phyloP scores from a whole-genome alignment of 1,139 yeast species.

The Suzukiozyma palmioleophila region DNA sequence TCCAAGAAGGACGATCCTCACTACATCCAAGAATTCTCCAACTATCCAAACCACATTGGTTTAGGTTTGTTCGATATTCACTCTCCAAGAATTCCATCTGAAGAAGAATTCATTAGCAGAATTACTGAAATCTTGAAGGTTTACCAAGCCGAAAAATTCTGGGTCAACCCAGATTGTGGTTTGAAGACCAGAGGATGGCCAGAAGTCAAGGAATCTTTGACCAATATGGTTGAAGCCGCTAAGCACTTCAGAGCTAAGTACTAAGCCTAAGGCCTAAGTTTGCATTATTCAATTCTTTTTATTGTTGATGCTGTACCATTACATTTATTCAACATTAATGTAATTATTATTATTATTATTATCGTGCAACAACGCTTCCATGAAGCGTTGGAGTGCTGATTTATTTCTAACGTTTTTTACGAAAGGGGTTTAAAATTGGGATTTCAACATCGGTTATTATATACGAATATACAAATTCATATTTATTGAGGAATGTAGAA shows the following conservation, averaged over 20 bases:
- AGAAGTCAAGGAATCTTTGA: conserved; percentile 78
- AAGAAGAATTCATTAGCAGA: conserved; percentile 91
- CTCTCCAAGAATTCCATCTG: conserved; percentile 99
- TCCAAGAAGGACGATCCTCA: conserved; percentile 99
- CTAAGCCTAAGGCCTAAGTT: conserved; percentile 15
- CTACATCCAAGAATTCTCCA: conserved; percentile 94
- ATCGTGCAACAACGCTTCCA: background rate
- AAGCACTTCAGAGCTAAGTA: conserved; percentile 79
- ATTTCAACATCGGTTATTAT: conserved; percentile 47
- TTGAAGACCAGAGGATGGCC: conserved; percentile 97
- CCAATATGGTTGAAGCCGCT: conserved; percentile 99
- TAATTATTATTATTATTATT: conserved; percentile 23
- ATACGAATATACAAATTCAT: conserved; percentile 13
- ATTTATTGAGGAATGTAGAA: background rate
- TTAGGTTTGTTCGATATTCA: conserved; percentile 98
- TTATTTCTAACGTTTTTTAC: conserved; percentile 15
- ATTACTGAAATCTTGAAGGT: conserved; percentile 92
- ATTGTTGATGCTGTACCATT: conserved; percentile 44
- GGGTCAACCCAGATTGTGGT: conserved; percentile 99
- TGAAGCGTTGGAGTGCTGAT: conserved; percentile 6
- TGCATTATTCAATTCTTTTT: conserved; percentile 31
- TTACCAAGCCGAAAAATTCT: conserved; percentile 95
- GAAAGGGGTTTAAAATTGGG: conserved; percentile 44
- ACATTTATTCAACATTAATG: conserved; percentile 71
- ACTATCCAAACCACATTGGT: conserved; percentile 99